These are phyloP conservation scores for Nothopassalora personata DNA, from an alignment of 2,329 filamentous ascomycete genomes.

Conservation along the genomic window DNA sequence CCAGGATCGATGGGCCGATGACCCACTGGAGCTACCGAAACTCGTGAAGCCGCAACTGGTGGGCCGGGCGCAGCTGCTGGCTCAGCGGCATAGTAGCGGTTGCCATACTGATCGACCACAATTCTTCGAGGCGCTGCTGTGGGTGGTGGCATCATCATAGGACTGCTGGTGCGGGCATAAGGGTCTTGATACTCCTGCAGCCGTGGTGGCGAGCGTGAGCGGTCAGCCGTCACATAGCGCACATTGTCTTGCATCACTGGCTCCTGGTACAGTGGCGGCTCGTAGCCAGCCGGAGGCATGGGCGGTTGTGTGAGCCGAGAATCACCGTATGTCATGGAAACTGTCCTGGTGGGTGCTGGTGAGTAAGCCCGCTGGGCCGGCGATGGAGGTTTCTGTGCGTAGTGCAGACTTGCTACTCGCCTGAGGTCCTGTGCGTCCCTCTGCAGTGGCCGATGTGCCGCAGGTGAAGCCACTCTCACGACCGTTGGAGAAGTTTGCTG, in stretches of 20 bases:
- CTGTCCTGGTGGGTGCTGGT: slow-evolving; percentile 37
- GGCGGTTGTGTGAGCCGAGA: slow-evolving; percentile 30
- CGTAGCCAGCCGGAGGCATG: slow-evolving; percentile 21
- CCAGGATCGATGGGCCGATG: slow-evolving; percentile 35
- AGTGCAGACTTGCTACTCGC: slow-evolving; percentile 44
- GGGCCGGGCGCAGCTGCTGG: slow-evolving; percentile 24
- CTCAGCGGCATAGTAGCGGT: slow-evolving; percentile 63
- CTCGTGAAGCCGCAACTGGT: slow-evolving; percentile 36
- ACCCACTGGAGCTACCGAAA: slow-evolving; percentile 46
- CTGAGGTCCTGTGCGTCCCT: slow-evolving; percentile 44
- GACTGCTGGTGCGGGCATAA: slow-evolving; percentile 36
- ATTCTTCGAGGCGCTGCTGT: slow-evolving; percentile 52
- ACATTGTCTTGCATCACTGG: slow-evolving; percentile 28
- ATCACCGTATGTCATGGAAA: slow-evolving; percentile 40
- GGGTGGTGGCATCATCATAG: slow-evolving; percentile 42
- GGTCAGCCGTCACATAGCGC: slow-evolving; percentile 37
- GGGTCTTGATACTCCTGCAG: slow-evolving; percentile 28
- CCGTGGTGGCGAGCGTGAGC: slow-evolving; percentile 37
- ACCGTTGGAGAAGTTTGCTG: slow-evolving; percentile 37
- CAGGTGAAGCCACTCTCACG: slow-evolving; percentile 36
- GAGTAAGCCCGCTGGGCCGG: slow-evolving; percentile 38
- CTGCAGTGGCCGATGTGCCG: slow-evolving; percentile 32
- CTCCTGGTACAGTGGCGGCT: slow-evolving; percentile 31
- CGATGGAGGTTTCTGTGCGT: slow-evolving; percentile 42
- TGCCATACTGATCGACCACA: slow-evolving; percentile 75